Evolutionary conservation across 2,329 filamentous ascomycete genomes (phyloP).

Genomic region (Endocalyx cinctus): DNA sequence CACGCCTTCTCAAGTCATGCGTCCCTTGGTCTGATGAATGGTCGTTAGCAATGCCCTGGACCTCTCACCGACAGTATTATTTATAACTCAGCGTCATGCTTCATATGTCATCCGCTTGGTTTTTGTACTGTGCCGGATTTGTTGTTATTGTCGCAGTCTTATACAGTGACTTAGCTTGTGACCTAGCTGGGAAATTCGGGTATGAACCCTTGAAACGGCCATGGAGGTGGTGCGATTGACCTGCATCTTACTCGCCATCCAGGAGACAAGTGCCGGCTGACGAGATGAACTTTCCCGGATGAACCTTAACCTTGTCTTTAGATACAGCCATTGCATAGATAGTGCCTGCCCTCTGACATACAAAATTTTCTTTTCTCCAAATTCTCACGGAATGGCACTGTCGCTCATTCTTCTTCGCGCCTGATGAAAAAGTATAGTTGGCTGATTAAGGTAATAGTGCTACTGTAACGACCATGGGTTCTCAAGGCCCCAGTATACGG

Average conservation of each 20-base stretch:
- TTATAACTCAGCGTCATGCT: no score
- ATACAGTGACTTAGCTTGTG: conserved; percentile 8
- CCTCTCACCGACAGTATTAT: no score
- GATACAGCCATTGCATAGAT: no score
- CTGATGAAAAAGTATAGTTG: neutral
- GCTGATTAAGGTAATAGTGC: conserved; percentile 11
- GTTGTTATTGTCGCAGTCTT: conserved; percentile 14
- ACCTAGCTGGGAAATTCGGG: no score
- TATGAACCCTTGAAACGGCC: no score
- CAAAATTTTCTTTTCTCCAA: neutral
- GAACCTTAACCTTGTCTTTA: conserved; percentile 9
- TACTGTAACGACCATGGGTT: conserved; percentile 46
- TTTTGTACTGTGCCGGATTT: conserved; percentile 12
- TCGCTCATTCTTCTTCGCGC: neutral
- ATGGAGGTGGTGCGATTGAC: neutral
- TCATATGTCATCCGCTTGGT: conserved; percentile 10
- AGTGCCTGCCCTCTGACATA: no score
- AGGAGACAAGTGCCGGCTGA: conserved; percentile 15
- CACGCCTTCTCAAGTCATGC: no score
- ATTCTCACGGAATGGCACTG: neutral
- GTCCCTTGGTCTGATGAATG: no score
- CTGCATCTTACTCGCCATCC: conserved; percentile 12
- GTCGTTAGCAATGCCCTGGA: no score
- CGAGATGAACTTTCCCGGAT: conserved; percentile 10
- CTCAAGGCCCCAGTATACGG: conserved; percentile 45